These are phyloP conservation scores for Lactarius pseudohatsudake DNA, from an alignment of 768 basidiomycete genomes.

Conservation along the genomic window DNA sequence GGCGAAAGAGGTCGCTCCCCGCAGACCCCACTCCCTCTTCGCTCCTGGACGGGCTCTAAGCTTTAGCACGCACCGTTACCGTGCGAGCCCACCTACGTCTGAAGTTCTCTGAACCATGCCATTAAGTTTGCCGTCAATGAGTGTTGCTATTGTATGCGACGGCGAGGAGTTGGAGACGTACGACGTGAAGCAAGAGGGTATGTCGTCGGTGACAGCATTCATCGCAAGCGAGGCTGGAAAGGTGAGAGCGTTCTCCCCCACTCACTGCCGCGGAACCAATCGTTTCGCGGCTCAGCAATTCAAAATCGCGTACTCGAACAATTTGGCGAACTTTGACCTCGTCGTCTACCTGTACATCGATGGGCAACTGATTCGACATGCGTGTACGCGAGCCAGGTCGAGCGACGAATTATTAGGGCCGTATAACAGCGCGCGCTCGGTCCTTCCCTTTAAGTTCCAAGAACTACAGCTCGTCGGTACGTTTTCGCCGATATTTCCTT, in stretches of 20 bases:
- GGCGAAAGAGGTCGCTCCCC: too few species aligned
- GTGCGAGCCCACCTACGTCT: neutral
- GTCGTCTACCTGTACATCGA: slow-evolving; percentile 4
- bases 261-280: neutral
- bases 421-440: neutral
- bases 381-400: neutral
- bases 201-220: neutral
- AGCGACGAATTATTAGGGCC: neutral
- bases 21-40: too few species aligned
- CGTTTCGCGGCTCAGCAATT: slow-evolving; percentile 8
- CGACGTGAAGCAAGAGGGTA: slow-evolving; percentile 3
- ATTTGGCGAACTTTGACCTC: neutral
- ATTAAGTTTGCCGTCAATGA: slow-evolving; percentile 2
- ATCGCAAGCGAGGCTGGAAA: slow-evolving; percentile 22
- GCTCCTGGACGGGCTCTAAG: too few species aligned
- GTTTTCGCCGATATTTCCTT: neutral
- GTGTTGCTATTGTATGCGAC: slow-evolving; percentile 8
- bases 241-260: neutral
- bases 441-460: slow-evolving; percentile 21
- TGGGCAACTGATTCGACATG: neutral
- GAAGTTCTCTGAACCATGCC: too few species aligned
- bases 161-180: slow-evolving; percentile 6
- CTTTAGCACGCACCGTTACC: neutral
- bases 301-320: slow-evolving; percentile 1
- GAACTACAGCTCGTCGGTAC: slow-evolving; percentile 21